Conservation (phyloP, 2,329 filamentous ascomycete genomes). For the Aspergillus aculeatinus region DNA sequence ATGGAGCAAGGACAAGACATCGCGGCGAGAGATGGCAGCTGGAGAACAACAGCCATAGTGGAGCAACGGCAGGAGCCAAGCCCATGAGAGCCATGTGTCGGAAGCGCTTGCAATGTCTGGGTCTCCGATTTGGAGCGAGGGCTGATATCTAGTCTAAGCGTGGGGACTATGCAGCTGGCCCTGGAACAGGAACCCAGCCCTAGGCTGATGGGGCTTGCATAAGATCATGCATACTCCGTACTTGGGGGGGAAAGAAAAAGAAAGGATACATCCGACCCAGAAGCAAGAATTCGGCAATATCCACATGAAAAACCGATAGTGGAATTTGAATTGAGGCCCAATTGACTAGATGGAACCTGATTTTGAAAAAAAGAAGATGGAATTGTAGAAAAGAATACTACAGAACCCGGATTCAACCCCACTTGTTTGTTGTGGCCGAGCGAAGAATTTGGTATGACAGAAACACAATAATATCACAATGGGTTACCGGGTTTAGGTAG, state of each 20-base stretch:
- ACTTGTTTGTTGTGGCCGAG: background rate
- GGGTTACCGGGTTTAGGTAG: background rate
- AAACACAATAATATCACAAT: background rate
- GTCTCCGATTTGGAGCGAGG: slow-evolving; percentile 6
- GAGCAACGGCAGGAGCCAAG: slow-evolving; percentile 22
- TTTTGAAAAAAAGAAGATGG: too few species aligned
- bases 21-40: slow-evolving; percentile 30
- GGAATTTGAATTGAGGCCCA: background rate
- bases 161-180: slow-evolving; percentile 20
- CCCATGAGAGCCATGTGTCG: slow-evolving; percentile 20
- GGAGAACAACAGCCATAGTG: slow-evolving; percentile 25
- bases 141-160: slow-evolving; percentile 14
- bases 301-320: background rate
- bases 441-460: background rate
- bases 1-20: slow-evolving; percentile 23
- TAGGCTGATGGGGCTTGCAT: slow-evolving; percentile 8
- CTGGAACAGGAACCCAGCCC: slow-evolving; percentile 2
- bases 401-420: background rate
- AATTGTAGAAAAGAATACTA: background rate
- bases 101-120: slow-evolving; percentile 8
- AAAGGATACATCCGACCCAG: background rate
- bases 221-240: background rate
- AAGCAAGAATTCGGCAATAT: background rate
- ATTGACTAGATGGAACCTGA: too few species aligned
- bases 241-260: background rate